phyloP scores from a whole-genome alignment of 768 basidiomycete genomes.

The Russula emetica region DNA sequence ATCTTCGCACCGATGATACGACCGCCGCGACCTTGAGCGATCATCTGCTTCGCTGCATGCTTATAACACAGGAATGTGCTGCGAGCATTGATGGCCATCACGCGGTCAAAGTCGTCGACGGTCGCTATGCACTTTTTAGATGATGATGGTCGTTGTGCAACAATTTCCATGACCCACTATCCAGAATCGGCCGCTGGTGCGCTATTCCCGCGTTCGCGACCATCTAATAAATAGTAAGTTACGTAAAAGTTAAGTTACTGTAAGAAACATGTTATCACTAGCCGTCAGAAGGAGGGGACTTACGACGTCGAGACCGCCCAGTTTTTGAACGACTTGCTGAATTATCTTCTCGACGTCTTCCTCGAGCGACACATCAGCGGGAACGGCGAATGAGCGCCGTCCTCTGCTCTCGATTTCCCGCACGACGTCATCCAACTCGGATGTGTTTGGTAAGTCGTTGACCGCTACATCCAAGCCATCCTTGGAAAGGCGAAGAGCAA shows the following conservation, averaged over 20 bases:
- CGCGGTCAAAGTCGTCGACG: slow-evolving; percentile 9
- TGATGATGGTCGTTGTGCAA: no score
- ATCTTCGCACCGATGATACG: slow-evolving; percentile 13
- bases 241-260: not conserved
- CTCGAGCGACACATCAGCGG: slow-evolving; percentile 22
- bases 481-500: slow-evolving; percentile 29
- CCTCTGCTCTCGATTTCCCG: slow-evolving; percentile 17
- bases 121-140: slow-evolving; percentile 1
- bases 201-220: slow-evolving; percentile 24
- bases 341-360: slow-evolving; percentile 12
- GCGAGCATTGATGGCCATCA: slow-evolving; percentile 16
- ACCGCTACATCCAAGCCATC: slow-evolving; percentile 28
- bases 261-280: not conserved
- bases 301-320: slow-evolving; percentile 26
- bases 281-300: not conserved
- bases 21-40: slow-evolving; percentile 25
- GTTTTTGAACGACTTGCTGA: slow-evolving; percentile 11
- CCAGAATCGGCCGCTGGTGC: not conserved
- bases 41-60: slow-evolving; percentile 30
- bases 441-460: slow-evolving; percentile 20
- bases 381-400: slow-evolving; percentile 13
- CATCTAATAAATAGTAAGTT: no score
- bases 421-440: slow-evolving; percentile 5
- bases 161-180: not conserved
- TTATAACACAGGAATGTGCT: slow-evolving; percentile 31